A percentile compares a stretch with the other conserved stretches of the same genome.
These are phyloP conservation scores for Symbiodinium pilosum DNA, from an alignment of 73 alveolate genomes.

Conservation along the genomic window DNA sequence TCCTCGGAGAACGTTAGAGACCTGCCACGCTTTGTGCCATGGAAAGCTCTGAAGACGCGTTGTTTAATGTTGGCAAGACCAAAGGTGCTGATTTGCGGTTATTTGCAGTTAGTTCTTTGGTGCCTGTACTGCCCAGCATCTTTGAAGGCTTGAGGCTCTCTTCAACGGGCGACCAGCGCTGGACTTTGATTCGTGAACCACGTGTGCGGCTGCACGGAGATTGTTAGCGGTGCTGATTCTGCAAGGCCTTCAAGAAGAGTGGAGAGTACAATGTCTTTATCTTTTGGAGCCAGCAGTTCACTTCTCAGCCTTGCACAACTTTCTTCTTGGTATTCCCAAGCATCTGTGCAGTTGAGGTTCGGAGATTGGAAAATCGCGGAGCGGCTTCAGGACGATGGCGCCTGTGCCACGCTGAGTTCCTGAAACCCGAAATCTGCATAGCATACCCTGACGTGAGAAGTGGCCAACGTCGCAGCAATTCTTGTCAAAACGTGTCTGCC, in stretches of 20 bases:
- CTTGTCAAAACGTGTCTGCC: not conserved
- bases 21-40: no score
- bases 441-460: no score
- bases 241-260: constrained; percentile 47
- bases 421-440: no score
- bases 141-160: constrained; percentile 30
- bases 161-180: constrained; percentile 62
- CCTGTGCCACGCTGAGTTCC: constrained; percentile 10
- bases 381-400: constrained; percentile 94
- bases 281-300: constrained; percentile 81
- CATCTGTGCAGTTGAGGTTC: not conserved
- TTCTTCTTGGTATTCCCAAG: not conserved
- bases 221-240: not conserved
- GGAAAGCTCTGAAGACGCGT: no score
- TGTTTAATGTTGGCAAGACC: no score
- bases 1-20: no score
- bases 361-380: constrained; percentile 90
- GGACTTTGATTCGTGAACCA: not conserved
- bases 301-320: not conserved
- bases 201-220: not conserved
- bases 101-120: not conserved
- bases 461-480: no score
- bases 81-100: no score
- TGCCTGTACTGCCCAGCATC: not conserved
- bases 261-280: constrained; percentile 52